Base-by-base conservation (phyloP, 2,329 filamentous ascomycete genomes). In the Dryadomyces sulphureus region DNA sequence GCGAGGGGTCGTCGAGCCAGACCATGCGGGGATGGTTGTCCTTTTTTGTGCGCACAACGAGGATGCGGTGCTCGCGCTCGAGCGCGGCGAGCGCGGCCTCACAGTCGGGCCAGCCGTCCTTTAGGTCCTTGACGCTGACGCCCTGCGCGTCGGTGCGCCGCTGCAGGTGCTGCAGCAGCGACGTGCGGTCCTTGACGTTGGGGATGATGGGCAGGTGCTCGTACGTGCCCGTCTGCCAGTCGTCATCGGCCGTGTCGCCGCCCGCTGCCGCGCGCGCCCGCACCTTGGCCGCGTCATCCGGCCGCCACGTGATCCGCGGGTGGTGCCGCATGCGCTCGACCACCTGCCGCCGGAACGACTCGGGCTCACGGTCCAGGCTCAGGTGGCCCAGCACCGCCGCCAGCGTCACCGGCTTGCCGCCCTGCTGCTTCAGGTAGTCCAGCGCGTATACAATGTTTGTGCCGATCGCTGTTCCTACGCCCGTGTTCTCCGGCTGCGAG, bases 101-200 rank as follows among this genome's bases (percentile, higher is more conserved):
- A 57, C 87, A 93, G 55, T 82, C 81, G 21, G 82, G 79, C 92
- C 92, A 98, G 52, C 92, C 92, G 60, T 98, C 92, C 64, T 94
- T 94, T 50, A 98, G 74, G 56, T 95, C 88, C 61, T 87, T 88
- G 51, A 96, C 86, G 34, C 73, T 73, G 46, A 96, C 76, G 12
- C 86, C 87, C 53, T 82, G 79, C 1, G 86, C 84, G 49, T 88
- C 88, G 45, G 77, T 78, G 63, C 89, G 88, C 45, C 73, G 72
- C 64, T 94, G 88, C 27, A 98, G 75, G 59, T 86, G 83, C 46
- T 75, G 76, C 46, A 94, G 77, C 46, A 98, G 75, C 55, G 88
- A 79, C 35, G 82, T 79, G 49, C 80, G 78, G 56, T 78, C 81
- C 55, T 78, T 80, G 50, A 98, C 90, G 50, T 84, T 80, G 4